Conservation (phyloP, 2,329 filamentous ascomycete genomes). For the Cyanodermella asteris region DNA sequence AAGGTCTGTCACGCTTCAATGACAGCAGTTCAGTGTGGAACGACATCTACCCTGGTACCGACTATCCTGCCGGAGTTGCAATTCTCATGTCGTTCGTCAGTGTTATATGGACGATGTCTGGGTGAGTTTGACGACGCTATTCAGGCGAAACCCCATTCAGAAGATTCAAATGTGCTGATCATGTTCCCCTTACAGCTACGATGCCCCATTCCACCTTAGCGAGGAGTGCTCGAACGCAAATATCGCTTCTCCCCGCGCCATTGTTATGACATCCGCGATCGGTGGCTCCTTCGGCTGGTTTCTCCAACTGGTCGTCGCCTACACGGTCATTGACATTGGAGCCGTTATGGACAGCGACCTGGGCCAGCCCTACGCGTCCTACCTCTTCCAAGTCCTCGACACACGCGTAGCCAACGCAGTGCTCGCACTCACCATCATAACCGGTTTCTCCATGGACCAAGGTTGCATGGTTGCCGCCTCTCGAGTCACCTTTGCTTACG, state of each 20-base stretch:
- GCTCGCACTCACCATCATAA: constrained; percentile 43
- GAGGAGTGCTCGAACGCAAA: constrained; percentile 57
- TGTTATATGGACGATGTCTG: constrained; percentile 48
- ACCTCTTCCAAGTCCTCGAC: constrained; percentile 42
- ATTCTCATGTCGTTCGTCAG: constrained; percentile 51
- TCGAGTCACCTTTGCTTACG: constrained; percentile 51
- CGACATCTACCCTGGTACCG: constrained; percentile 41
- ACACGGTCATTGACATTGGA: constrained; percentile 44
- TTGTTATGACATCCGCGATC: constrained; percentile 43
- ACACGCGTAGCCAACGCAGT: constrained; percentile 38
- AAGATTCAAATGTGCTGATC: not conserved
- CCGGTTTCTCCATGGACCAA: constrained; percentile 50
- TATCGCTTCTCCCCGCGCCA: constrained; percentile 47
- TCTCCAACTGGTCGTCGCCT: constrained; percentile 50
- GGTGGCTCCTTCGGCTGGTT: constrained; percentile 51
- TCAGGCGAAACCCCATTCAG: not conserved
- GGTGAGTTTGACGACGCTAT: constrained; percentile 2
- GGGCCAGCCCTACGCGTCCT: constrained; percentile 49
- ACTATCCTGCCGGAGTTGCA: constrained; percentile 44
- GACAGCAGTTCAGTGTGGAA: constrained; percentile 40
- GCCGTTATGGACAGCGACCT: constrained; percentile 36
- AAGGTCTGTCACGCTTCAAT: constrained; percentile 35
- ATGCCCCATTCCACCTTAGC: constrained; percentile 48
- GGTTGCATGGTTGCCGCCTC: constrained; percentile 43
- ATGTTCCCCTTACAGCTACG: constrained; percentile 22